Conservation (phyloP, 2,329 filamentous ascomycete genomes). For the Hirsutella thompsonii region DNA sequence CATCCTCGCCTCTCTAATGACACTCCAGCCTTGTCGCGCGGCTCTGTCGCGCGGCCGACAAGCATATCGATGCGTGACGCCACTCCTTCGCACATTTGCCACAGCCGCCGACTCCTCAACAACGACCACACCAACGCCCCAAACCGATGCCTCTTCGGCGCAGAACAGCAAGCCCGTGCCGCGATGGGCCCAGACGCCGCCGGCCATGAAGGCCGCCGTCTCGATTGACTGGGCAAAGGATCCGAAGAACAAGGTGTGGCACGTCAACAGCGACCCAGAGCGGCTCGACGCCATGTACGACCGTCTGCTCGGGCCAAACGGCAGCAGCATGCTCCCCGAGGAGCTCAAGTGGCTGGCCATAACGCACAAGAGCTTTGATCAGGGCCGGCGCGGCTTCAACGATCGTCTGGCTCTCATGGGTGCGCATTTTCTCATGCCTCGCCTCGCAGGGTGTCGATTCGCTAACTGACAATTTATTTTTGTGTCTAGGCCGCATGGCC, state of each 20-base stretch:
- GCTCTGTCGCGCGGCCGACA: conserved; percentile 13
- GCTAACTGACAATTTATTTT: background rate
- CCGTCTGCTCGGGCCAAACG: conserved; percentile 59
- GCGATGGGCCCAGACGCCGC: conserved; percentile 60
- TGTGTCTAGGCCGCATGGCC: conserved; percentile 23
- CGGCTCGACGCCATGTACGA: conserved; percentile 68
- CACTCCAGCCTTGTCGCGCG: conserved; percentile 19
- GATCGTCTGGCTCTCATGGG: conserved; percentile 83
- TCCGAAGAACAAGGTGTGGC: conserved; percentile 41
- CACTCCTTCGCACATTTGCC: conserved; percentile 11
- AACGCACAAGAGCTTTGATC: conserved; percentile 97
- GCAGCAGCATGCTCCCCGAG: conserved; percentile 64
- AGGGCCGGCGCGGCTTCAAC: conserved; percentile 88
- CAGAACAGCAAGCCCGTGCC: conserved; percentile 23
- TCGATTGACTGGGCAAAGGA: conserved; percentile 44
- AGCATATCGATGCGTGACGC: conserved; percentile 9
- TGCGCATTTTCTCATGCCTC: conserved; percentile 25
- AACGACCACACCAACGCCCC: too few relatives aligned
- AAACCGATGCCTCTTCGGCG: too few relatives aligned
- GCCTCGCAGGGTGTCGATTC: too few relatives aligned
- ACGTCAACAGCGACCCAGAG: conserved; percentile 63
- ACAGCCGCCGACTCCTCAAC: too few relatives aligned
- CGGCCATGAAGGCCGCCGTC: conserved; percentile 57
- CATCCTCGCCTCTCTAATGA: conserved; percentile 11
- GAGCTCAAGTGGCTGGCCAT: conserved; percentile 95